phyloP scores from a whole-genome alignment of 371 early-diverging fungal genomes.

The Syncephalis plumigaleata region DNA sequence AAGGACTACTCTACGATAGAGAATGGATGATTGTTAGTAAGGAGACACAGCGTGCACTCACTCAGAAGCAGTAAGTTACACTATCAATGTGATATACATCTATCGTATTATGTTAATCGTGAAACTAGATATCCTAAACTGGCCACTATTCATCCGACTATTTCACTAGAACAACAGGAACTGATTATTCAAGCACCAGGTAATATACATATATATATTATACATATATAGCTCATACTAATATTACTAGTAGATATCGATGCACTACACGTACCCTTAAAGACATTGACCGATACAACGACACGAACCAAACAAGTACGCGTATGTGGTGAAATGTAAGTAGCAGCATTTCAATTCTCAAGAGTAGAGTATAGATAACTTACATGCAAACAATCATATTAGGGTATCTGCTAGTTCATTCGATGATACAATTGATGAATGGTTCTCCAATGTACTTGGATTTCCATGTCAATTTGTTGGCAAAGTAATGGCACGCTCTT shows the following conservation, averaged over 20 bases:
- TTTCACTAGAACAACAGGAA: conserved; percentile 1
- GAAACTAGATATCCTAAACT: conserved; percentile 3
- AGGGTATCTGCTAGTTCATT: conserved; percentile 15
- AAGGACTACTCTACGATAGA: conserved; percentile 40
- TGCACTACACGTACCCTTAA: background rate
- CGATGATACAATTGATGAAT: conserved; percentile 15
- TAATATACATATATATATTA: background rate
- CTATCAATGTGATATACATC: background rate
- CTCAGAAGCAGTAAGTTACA: conserved; percentile 3
- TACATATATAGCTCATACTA: background rate
- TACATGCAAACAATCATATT: background rate
- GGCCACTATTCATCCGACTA: conserved; percentile 5
- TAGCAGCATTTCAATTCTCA: conserved; percentile 5
- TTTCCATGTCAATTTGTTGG: conserved; percentile 29
- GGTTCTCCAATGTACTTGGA: conserved; percentile 32
- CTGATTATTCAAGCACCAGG: conserved; percentile 6
- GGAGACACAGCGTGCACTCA: conserved; percentile 1
- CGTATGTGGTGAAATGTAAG: conserved; percentile 7
- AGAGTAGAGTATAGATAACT: conserved; percentile 1
- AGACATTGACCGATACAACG: conserved; percentile 7
- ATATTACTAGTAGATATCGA: background rate
- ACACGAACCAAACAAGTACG: conserved; percentile 3
- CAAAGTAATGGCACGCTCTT: background rate
- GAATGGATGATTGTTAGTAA: conserved; percentile 29
- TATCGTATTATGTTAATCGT: background rate